Evolutionary conservation across 2,329 filamentous ascomycete genomes (phyloP), one percentile per base, ranked within the genome.

Genomic region (Aspergillus sp.): DNA sequence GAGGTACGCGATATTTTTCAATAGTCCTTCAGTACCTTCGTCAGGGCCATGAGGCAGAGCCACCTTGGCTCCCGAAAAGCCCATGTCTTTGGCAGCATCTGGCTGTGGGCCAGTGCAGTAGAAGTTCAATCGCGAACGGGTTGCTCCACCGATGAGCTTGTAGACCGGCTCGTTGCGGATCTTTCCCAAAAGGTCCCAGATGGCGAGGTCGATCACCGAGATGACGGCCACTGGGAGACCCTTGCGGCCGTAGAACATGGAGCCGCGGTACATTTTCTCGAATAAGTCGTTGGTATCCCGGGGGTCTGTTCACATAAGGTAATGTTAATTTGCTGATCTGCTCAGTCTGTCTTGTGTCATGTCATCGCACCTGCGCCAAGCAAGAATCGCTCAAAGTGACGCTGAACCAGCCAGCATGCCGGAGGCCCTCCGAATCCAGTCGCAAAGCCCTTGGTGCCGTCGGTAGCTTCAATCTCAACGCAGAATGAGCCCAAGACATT

Each of bases 201-300:
- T 70, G 4, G 90, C 90, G 39, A 96, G 78, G 62, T 96, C 90
- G 60, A 96, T 93, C 54, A 95, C 90, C 2, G 88, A 94, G 62
- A 96, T 96, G 61, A 94, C 85, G 45, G 90, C 90, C 7, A 91
- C 80, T 2, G 90, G 86, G 1, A 96, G 80, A 41, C 90, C 90
- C 69, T 96, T 96, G 56, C 90, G 84, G 51, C 90, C 90, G 63
- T 96, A 96, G 75, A 95, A 96, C 87, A 95, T 94, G 56, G 88
- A 94, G 2, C 79, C 86, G 50, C 89, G 83, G 74, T 95, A 96
- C 90, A 96, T 95, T 67, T 94, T 88, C 73, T 96, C 90, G 64
- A 94, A 96, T 29, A 96, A 75, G 52, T 90, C 79, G 69, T 94
- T 95, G 45, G 88, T 94, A 63, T 96, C 88, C 57, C 90, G 79